Evolutionary conservation across 2,329 filamentous ascomycete species (phyloP).

Genomic region (Apiospora kogelbergensis): DNA sequence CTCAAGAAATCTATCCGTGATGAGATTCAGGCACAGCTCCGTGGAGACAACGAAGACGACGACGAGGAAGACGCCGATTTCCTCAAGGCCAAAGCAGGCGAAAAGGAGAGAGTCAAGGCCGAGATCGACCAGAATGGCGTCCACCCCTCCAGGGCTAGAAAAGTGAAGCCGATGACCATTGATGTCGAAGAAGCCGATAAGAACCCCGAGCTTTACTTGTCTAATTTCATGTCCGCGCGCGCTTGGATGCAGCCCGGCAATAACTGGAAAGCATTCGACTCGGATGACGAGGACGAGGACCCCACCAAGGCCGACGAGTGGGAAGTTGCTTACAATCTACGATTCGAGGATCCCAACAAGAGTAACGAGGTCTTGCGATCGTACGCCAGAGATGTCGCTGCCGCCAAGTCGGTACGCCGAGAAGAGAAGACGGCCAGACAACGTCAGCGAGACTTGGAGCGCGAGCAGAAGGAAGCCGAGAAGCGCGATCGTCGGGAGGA

Average conservation of each 20-base stretch:
- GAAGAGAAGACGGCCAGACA: slow-evolving; percentile 78
- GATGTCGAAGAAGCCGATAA: slow-evolving; percentile 78
- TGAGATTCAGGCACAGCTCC: slow-evolving; percentile 69
- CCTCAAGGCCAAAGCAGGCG: slow-evolving; percentile 65
- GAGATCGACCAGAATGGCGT: slow-evolving; percentile 40
- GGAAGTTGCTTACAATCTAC: slow-evolving; percentile 91
- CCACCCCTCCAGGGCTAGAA: slow-evolving; percentile 54
- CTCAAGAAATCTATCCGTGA: slow-evolving; percentile 76
- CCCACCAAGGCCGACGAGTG: slow-evolving; percentile 78
- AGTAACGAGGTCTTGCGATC: slow-evolving; percentile 86
- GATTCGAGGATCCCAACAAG: slow-evolving; percentile 88
- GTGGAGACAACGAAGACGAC: slow-evolving; percentile 51
- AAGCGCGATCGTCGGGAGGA: slow-evolving; percentile 77
- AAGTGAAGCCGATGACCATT: slow-evolving; percentile 52
- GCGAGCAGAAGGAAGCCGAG: slow-evolving; percentile 74
- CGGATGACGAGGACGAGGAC: slow-evolving; percentile 74
- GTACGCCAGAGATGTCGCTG: slow-evolving; percentile 83
- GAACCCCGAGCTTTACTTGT: slow-evolving; percentile 89
- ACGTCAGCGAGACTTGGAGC: slow-evolving; percentile 75
- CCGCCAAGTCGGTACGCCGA: slow-evolving; percentile 79
- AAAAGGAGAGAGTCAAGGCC: slow-evolving; percentile 26
- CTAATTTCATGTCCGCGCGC: slow-evolving; percentile 89
- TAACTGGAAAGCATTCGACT: slow-evolving; percentile 81
- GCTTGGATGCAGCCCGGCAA: slow-evolving; percentile 75
- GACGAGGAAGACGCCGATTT: slow-evolving; percentile 69